Percentiles rank a stretch among this genome's conserved stretches.
phyloP scores from a whole-genome alignment of 805 yeast species.

The Myxozyma nipponensis region DNA sequence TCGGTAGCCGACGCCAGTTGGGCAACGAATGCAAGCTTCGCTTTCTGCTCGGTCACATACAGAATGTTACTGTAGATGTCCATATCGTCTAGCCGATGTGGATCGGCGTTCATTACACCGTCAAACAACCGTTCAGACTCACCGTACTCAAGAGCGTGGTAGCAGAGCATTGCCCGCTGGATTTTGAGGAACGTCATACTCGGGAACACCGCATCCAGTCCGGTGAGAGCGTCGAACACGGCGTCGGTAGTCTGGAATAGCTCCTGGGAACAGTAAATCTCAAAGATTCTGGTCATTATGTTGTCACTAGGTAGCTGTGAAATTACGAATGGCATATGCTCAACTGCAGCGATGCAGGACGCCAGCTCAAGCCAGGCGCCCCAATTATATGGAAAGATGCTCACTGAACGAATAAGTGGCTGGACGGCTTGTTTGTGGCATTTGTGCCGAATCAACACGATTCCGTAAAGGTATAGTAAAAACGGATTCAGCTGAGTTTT shows the following conservation, averaged over 20 bases:
- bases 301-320: slow-evolving; percentile 11
- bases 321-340: slow-evolving; percentile 11
- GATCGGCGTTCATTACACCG: slow-evolving; percentile 66
- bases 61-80: slow-evolving; percentile 92
- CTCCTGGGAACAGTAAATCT: slow-evolving; percentile 67
- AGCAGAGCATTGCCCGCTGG: slow-evolving; percentile 77
- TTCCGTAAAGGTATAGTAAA: slow-evolving; percentile 67
- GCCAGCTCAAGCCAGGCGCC: slow-evolving; percentile 83
- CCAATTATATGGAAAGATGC: slow-evolving; percentile 83
- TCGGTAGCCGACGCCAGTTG: slow-evolving; percentile 80
- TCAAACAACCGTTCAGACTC: slow-evolving; percentile 80
- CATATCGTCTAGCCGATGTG: slow-evolving; percentile 82
- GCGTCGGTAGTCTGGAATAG: slow-evolving; percentile 64
- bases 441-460: slow-evolving; percentile 59
- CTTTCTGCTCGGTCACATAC: slow-evolving; percentile 84
- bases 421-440: slow-evolving; percentile 59
- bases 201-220: slow-evolving; percentile 58
- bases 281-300: slow-evolving; percentile 54
- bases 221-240: slow-evolving; percentile 44
- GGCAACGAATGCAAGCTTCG: slow-evolving; percentile 81
- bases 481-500: slow-evolving; percentile 48
- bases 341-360: slow-evolving; percentile 59
- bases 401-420: slow-evolving; percentile 56
- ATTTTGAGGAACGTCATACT: slow-evolving; percentile 66
- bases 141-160: slow-evolving; percentile 79